Conservation (phyloP, 352 stramenopile species). For the Plasmopara viticola region DNA sequence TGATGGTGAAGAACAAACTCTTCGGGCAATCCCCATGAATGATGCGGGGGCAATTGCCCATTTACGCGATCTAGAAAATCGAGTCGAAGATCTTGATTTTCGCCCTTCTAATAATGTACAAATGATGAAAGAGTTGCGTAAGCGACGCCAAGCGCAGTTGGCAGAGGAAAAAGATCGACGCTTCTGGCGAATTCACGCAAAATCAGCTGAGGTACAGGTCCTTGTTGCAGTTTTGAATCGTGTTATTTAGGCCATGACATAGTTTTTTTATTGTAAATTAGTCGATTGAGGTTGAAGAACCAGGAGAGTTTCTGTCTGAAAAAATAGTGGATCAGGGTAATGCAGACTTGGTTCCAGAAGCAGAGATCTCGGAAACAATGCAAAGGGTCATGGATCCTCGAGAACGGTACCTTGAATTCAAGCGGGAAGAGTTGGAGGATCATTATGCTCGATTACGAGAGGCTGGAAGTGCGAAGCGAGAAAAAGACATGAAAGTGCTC, state of each 20-base stretch:
- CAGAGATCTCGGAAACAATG: neutral
- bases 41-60: slow-evolving; percentile 40
- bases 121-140: slow-evolving; percentile 80
- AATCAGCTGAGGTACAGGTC: slow-evolving; percentile 37
- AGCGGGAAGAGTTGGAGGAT: slow-evolving; percentile 35
- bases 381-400: slow-evolving; percentile 11
- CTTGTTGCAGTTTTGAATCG: neutral
- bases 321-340: neutral
- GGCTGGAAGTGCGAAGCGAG: slow-evolving; percentile 26
- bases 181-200: slow-evolving; percentile 39
- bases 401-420: slow-evolving; percentile 38
- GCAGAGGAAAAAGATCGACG: slow-evolving; percentile 61
- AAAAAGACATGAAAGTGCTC: slow-evolving; percentile 29
- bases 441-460: slow-evolving; percentile 42
- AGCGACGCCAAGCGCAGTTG: slow-evolving; percentile 55
- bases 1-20: slow-evolving; percentile 8
- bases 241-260: neutral
- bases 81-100: slow-evolving; percentile 52
- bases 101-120: slow-evolving; percentile 69
- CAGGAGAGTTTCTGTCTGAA: neutral
- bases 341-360: neutral
- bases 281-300: slow-evolving; percentile 1
- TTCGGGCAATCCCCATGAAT: slow-evolving; percentile 34
- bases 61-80: slow-evolving; percentile 35
- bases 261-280: neutral